Evolutionary conservation across 2,329 filamentous ascomycete species (phyloP).

Genomic region (Geoglossum cookeanum): DNA sequence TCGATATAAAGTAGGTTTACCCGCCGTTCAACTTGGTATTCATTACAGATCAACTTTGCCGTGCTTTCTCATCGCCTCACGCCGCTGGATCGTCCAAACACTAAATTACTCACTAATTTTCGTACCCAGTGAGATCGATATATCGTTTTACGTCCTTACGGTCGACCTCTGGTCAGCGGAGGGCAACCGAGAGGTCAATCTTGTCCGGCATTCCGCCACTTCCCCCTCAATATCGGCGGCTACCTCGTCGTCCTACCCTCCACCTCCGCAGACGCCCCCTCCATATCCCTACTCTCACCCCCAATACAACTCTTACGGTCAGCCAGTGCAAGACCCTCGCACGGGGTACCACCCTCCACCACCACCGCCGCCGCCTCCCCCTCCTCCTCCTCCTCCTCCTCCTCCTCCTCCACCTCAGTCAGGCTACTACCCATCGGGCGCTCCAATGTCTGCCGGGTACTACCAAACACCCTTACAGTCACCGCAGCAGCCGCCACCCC

Average conservation of each 20-base stretch:
- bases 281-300: slow-evolving; percentile 17
- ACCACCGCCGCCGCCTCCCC: slow-evolving; percentile 5
- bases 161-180: slow-evolving; percentile 50
- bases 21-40: not conserved
- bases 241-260: slow-evolving; percentile 58
- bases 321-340: slow-evolving; percentile 12
- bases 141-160: slow-evolving; percentile 46
- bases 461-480: slow-evolving; percentile 8
- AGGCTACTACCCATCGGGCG: slow-evolving; percentile 10
- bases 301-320: slow-evolving; percentile 22
- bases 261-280: slow-evolving; percentile 18
- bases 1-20: slow-evolving; percentile 55
- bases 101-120: not conserved
- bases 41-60: not conserved
- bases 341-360: slow-evolving; percentile 4
- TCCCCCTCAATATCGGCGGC: slow-evolving; percentile 67
- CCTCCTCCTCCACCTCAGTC: slow-evolving; percentile 4
- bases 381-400: slow-evolving; percentile 3
- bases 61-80: not conserved
- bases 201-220: slow-evolving; percentile 44
- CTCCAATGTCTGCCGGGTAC: slow-evolving; percentile 7
- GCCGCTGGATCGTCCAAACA: not conserved
- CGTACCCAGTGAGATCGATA: slow-evolving; percentile 41
- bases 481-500: slow-evolving; percentile 11
- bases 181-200: slow-evolving; percentile 43